Percentiles rank a stretch among this genome's conserved stretches.
Evolutionary conservation across 495 filamentous ascomycete genomes (phyloP).

Genomic region (Lasiosphaeria ovina): DNA sequence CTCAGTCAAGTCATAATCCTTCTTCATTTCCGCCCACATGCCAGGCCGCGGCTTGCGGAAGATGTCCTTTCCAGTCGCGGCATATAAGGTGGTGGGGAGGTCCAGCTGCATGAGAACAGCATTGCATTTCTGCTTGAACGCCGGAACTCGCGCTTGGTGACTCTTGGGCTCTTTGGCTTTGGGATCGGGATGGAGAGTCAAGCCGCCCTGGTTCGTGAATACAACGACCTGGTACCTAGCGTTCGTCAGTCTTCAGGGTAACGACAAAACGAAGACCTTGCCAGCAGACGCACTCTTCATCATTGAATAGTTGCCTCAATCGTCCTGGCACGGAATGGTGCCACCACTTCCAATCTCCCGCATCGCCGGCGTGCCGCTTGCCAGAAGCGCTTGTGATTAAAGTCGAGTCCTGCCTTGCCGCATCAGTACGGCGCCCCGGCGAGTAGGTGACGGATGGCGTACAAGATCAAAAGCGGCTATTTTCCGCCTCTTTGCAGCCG

Average conservation of each 20-base stretch:
- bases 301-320: slow-evolving; percentile 59
- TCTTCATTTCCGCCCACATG: slow-evolving; percentile 84
- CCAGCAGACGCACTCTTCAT: slow-evolving; percentile 59
- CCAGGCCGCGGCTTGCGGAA: slow-evolving; percentile 84
- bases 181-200: slow-evolving; percentile 66
- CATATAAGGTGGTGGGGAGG: slow-evolving; percentile 78
- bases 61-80: slow-evolving; percentile 73
- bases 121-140: slow-evolving; percentile 75
- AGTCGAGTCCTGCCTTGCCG: slow-evolving; percentile 69
- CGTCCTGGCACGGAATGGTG: slow-evolving; percentile 63
- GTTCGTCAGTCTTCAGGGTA: slow-evolving; percentile 7
- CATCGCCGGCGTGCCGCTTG: slow-evolving; percentile 67
- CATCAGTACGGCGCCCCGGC: slow-evolving; percentile 24
- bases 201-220: slow-evolving; percentile 82
- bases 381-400: slow-evolving; percentile 77
- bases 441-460: slow-evolving; percentile 7
- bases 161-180: slow-evolving; percentile 64
- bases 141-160: slow-evolving; percentile 57
- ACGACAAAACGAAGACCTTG: background rate
- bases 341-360: slow-evolving; percentile 96
- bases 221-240: slow-evolving; percentile 73
- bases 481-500: slow-evolving; percentile 47
- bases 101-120: slow-evolving; percentile 69
- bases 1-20: slow-evolving; percentile 67
- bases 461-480: slow-evolving; percentile 93